These are phyloP conservation scores for Tolypocladium album DNA, from an alignment of 2,329 filamentous ascomycete species.

Conservation along the genomic window DNA sequence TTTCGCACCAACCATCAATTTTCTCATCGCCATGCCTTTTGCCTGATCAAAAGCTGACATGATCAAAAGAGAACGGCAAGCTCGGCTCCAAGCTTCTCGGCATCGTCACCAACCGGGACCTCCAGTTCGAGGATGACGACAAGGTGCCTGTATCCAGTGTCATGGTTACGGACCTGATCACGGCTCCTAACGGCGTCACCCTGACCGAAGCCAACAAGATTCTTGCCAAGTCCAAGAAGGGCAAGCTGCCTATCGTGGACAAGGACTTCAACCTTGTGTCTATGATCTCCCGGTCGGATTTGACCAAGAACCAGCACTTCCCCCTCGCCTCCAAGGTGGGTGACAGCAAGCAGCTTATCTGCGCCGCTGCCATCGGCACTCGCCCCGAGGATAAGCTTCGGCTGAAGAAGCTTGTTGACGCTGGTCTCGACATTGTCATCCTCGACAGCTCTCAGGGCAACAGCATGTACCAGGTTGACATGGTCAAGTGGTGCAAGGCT, in stretches of 20 bases:
- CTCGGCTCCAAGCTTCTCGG: slow-evolving; percentile 93
- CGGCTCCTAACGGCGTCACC: slow-evolving; percentile 71
- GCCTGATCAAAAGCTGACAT: slow-evolving; percentile 8
- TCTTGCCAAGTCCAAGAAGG: slow-evolving; percentile 92
- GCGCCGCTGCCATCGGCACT: slow-evolving; percentile 90
- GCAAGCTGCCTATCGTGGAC: slow-evolving; percentile 91
- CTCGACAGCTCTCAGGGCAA: slow-evolving; percentile 97
- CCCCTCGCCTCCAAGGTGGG: slow-evolving; percentile 93
- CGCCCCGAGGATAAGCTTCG: slow-evolving; percentile 85
- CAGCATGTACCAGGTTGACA: slow-evolving; percentile 96
- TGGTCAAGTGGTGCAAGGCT: slow-evolving; percentile 93
- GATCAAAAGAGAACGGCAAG: slow-evolving; percentile 68
- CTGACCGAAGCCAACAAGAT: slow-evolving; percentile 87
- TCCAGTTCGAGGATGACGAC: slow-evolving; percentile 82
- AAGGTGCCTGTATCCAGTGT: slow-evolving; percentile 69
- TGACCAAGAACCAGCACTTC: slow-evolving; percentile 98
- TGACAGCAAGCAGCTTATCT: slow-evolving; percentile 94
- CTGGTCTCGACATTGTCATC: slow-evolving; percentile 88
- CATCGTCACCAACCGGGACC: slow-evolving; percentile 95
- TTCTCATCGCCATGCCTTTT: slow-evolving; percentile 4
- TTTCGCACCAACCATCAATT: slow-evolving; percentile 4
- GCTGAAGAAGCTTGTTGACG: slow-evolving; percentile 80
- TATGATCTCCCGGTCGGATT: slow-evolving; percentile 84
- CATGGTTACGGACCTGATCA: slow-evolving; percentile 93
- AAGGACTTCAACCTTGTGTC: slow-evolving; percentile 75